Evolutionary conservation across 1,139 yeast species (phyloP), one percentile per base, ranked within the genome.

Genomic region (Nadsonia starkeyi-henricii): DNA sequence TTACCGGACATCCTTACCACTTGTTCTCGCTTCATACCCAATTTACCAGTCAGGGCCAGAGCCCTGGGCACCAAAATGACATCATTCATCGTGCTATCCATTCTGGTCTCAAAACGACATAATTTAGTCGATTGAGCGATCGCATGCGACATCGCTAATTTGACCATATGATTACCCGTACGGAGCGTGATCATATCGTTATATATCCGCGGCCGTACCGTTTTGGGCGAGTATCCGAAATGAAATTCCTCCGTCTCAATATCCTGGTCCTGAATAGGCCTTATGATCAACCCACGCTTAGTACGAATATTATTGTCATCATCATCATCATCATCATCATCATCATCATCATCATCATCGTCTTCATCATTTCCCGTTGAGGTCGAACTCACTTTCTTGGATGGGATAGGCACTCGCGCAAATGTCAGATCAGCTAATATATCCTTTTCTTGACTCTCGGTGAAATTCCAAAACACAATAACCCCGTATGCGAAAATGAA

Each of bases 231-330:
- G 64, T 91, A 91, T 55, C 85, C 94, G 64, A 91, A 91, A 62
- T 85, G 94, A 62, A 91, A 85, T 60, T 89, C 96, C 62, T 91
- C 98, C 1, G 91, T 85, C 60, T 91, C 98, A 54, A 89, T 86
- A 54, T 89, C 95, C 56, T 83, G 88, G 57, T 89, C 96, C 54
- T 79, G 81, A 43, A 85, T 75, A 0, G 96, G 94, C 48, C 86
- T 75, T 3, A 83, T 70, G 37, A 85, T 75, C 39, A 89, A 67
- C 2, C 48, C 53, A n/a, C n/a, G n/a, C n/a, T n/a, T n/a, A n/a
- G n/a, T n/a, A n/a, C n/a, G n/a, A n/a, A n/a, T n/a, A 2, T 44
- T 43, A 17, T 47, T 49, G 19, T 42, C 43, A 48, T 48, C 49
- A 5, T 47, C 43, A 9, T 43, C 49, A n/a, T 48, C 55, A 12